These are phyloP conservation scores for Yarrowia sp. DNA, from an alignment of 805 yeast species.

Conservation along the genomic window DNA sequence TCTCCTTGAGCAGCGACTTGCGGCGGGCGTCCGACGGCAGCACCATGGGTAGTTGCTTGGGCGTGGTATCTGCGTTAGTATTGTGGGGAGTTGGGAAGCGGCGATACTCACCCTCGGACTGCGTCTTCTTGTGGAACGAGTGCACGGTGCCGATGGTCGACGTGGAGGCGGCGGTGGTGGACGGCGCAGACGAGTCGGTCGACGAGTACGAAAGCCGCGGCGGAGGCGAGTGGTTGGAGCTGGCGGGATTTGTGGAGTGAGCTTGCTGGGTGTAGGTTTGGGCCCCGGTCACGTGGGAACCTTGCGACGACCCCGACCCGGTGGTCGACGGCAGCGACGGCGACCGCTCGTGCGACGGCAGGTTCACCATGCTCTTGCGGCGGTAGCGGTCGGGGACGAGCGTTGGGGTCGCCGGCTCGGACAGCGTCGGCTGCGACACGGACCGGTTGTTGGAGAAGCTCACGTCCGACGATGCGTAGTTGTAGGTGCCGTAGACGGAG, in stretches of 20 bases:
- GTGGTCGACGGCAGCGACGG: neutral
- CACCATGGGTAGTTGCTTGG: slow-evolving; percentile 15
- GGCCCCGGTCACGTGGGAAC: slow-evolving; percentile 7
- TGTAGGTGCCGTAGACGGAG: slow-evolving; percentile 17
- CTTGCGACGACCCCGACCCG: neutral
- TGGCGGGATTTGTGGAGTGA: neutral
- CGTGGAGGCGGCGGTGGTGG: slow-evolving; percentile 17
- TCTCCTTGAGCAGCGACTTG: slow-evolving; percentile 10
- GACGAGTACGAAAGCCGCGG: slow-evolving; percentile 18
- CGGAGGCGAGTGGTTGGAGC: slow-evolving; percentile 3
- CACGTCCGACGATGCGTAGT: slow-evolving; percentile 16
- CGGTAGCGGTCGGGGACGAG: slow-evolving; percentile 15
- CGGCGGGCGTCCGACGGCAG: slow-evolving; percentile 24
- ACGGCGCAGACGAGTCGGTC: slow-evolving; percentile 19
- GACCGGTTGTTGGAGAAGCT: neutral
- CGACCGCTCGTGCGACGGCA: slow-evolving; percentile 13
- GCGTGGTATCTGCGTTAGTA: neutral
- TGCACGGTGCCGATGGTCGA: slow-evolving; percentile 11
- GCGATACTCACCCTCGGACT: slow-evolving; percentile 11
- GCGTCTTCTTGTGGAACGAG: slow-evolving; percentile 7
- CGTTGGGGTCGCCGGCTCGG: neutral
- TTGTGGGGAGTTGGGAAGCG: too few relatives aligned
- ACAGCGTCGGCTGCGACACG: neutral
- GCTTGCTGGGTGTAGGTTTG: slow-evolving; percentile 23
- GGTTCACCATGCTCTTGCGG: slow-evolving; percentile 16